Evolutionary conservation across 1,139 yeast species (phyloP), one percentile per base, ranked within the genome.

Genomic region (Debaryomyces singareniensis): DNA sequence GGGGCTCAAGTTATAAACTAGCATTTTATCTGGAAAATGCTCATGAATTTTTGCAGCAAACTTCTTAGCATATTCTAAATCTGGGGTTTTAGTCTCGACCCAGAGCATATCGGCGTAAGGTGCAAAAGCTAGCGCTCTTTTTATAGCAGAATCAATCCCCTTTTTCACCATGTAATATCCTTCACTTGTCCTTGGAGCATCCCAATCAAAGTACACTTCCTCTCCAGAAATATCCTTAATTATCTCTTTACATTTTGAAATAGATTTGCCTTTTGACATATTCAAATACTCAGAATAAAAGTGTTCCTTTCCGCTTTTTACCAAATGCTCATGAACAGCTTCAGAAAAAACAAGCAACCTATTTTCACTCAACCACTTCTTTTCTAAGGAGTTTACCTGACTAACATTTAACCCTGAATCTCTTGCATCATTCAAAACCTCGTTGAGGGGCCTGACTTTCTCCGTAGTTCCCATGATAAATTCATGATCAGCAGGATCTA

Each of bases 11-110:
- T 75, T 75, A 47, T 75, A 75, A 4, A 75, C 80, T 13, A 74
- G 55, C 59, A 72, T 69, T 43, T 66, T 70, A 16, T 66, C 61
- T n/a, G 81, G 80, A 16, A 16, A 61, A 23, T 56, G 44, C 12
- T 52, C 56, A 35, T 66, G 75, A 35, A 75, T 68, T 31, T 53
- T 49, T 12, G 49, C 45, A 11, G 79, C 75, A 47, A 75, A 70
- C 4, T 49, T 53, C 35, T 53, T 55, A 5, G 80, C 79, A 44
- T 73, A 75, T 28, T 55, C 44, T 15, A 73, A 48, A 37, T 73
- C 64, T 10, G 81, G 80, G 10, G 63, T 61, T 49, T 72, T 72
- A 15, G 80, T 72, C 47, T 75, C 79, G 14, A 73, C 53, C 81
- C 81, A 75, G 20, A 75, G 44, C 44, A 72, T 44, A 35, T 75